A percentile compares a stretch with the other conserved stretches of the same genome.
These are phyloP conservation scores for Starmerella davenportii DNA, from an alignment of 805 yeast species.

Conservation along the genomic window DNA sequence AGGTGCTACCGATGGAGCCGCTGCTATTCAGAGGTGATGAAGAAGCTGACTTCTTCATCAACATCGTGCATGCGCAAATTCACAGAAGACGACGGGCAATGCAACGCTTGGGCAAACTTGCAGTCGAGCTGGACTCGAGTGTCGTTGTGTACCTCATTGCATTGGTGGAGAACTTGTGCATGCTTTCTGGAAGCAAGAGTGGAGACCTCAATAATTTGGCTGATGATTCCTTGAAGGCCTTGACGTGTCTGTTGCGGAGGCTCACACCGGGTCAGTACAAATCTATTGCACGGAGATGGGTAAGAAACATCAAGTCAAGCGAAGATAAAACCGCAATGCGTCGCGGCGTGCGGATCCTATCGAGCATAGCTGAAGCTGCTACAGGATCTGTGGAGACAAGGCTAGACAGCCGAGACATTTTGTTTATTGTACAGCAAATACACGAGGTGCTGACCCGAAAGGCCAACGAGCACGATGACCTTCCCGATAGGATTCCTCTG, in stretches of 20 bases:
- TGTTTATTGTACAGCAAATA: slow-evolving; percentile 43
- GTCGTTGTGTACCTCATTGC: slow-evolving; percentile 69
- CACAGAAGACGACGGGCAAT: slow-evolving; percentile 78
- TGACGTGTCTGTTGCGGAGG: slow-evolving; percentile 38
- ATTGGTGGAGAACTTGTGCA: slow-evolving; percentile 67
- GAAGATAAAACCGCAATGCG: slow-evolving; percentile 28
- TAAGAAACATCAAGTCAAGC: slow-evolving; percentile 26
- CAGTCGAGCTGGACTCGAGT: slow-evolving; percentile 23
- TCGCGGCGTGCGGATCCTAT: slow-evolving; percentile 35
- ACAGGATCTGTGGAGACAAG: slow-evolving; percentile 3
- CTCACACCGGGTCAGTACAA: slow-evolving; percentile 66
- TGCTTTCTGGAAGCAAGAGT: slow-evolving; percentile 21
- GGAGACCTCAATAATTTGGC: slow-evolving; percentile 24
- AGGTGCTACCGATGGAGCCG: slow-evolving; percentile 23
- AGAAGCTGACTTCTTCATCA: slow-evolving; percentile 64
- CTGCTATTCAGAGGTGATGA: slow-evolving; percentile 51
- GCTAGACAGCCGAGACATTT: not conserved
- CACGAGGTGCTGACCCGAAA: slow-evolving; percentile 31
- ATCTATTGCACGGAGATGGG: slow-evolving; percentile 55
- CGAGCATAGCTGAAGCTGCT: slow-evolving; percentile 14
- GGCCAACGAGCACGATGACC: slow-evolving; percentile 60
- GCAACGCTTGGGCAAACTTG: slow-evolving; percentile 34
- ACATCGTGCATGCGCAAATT: slow-evolving; percentile 65
- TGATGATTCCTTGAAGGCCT: slow-evolving; percentile 35
- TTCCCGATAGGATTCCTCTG: slow-evolving; percentile 55